Base-by-base conservation (phyloP, 768 basidiomycete genomes). In the Nevesoporus exiguus region DNA sequence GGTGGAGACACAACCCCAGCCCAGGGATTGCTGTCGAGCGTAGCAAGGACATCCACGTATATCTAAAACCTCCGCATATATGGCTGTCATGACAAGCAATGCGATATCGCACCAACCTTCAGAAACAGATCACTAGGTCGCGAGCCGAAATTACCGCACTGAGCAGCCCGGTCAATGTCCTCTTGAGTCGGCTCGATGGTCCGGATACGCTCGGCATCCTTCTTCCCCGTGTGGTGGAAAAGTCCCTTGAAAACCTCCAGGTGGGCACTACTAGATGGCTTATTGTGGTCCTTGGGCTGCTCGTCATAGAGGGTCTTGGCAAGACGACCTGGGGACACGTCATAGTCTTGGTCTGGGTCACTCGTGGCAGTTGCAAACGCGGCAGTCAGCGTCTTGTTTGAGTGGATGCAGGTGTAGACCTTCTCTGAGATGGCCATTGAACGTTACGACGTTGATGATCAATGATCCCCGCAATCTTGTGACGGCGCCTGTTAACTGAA, bases 71-170 rank as follows among this genome's bases (percentile, higher is more conserved):
- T 27, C 21, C 21, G 13, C 22, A 42, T 31, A 4, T 40, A 50
- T 48, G 22, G 43, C 19, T 7, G 15, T 39, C 24, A 21, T n/a
- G 37, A 48, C 10, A 19, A n/a, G 49, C 34, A 6, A 41, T n/a
- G 10, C 44, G 24, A 47, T 58, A 41, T 13, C 47, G 17, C 9
- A 48, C 76, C 39, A 50, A 80, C 84, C 73, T 80, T 80, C 46
- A 87, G 71, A 62, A 86, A 88, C 27, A 86, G 65, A 47, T 84
- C 79, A 47, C 77, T 79, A 10, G 83, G 83, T 33, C 78, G 71
- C 41, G 69, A 64, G 7, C 80, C 77, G 55, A 85, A 85, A 46
- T 76, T 66, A 10, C 80, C 83, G 44, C 84, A 77, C 55, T 74
- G 65, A 24, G 68, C 76, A 3, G 78, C 79, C 37, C 66, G 58